Base-by-base conservation (phyloP, 805 yeast genomes). In the Sugiyamaella americana region DNA sequence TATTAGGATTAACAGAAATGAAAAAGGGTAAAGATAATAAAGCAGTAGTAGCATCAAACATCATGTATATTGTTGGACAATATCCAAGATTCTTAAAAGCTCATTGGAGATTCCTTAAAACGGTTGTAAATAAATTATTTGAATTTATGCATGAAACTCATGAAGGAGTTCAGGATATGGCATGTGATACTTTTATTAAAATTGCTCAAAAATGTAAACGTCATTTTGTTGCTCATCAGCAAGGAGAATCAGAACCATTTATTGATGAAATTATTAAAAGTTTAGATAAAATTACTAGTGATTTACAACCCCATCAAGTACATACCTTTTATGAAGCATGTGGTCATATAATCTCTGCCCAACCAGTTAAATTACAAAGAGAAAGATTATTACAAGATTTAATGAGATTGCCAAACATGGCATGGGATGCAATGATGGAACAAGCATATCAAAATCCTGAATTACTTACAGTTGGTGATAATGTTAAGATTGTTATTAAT, bases 131-230 rank as follows among this genome's bases (percentile, higher is more conserved):
- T 68, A 93, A 93, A 67, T 75, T 93, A 59, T 93, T 93, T 66
- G 98, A 93, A 66, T 93, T 93, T 62, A 93, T 93, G 99, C 98
- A 93, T 71, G 99, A 93, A 74, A 88, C 97, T n/a, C 99, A 93
- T 67, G 99, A 91, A 67, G 98, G 98, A 71, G 98, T 93, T 51
- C 98, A 93, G 70, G 98, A 93, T 67, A 93, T 93, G 98, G 98
- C 99, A 5, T 93, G 98, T 73, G 99, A 93, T 67, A 93, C 99
- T 0, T 93, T 93, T 63, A 91, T 91, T 63, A 93, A 93, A 66
- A 93, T 93, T 65, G 87, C 96, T 19, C 82, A 79, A 56, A 93
- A 93, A 69, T 93, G 98, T 75, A 89, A 88, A 67, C 81, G 89
- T 55, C 97, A 91, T 67, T 93, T 93, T 67, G 95, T 91, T 36